A percentile compares a stretch with the other conserved stretches of the same genome.
phyloP scores from a whole-genome alignment of 2,329 filamentous ascomycete genomes.

The Botrytis cinerea region DNA sequence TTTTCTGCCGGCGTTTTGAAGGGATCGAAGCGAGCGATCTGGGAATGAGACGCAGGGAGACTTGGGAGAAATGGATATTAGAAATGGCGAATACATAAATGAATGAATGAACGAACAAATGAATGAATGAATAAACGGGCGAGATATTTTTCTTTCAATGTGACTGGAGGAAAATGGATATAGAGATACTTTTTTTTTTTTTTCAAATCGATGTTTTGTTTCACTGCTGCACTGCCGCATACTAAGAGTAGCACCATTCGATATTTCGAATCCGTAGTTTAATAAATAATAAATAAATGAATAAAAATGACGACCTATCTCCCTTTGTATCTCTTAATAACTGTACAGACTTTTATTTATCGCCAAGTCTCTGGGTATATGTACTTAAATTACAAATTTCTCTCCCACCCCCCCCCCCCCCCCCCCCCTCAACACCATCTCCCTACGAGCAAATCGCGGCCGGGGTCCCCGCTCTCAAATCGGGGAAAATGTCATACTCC shows the following conservation, averaged over 20 bases:
- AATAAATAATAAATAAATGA: not conserved
- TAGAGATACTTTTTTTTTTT: not conserved
- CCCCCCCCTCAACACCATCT: not conserved
- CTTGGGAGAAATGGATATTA: not conserved
- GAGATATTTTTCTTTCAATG: not conserved
- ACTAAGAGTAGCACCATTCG: not conserved
- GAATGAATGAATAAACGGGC: too few relatives aligned
- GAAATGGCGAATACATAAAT: not conserved
- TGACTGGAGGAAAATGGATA: not conserved
- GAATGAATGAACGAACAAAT: not conserved
- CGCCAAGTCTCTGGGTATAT: slow-evolving; percentile 13
- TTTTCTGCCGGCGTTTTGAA: not conserved
- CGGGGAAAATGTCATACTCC: slow-evolving; percentile 53
- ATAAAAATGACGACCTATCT: not conserved
- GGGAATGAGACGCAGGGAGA: not conserved
- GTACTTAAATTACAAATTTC: not conserved
- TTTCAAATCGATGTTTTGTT: too few relatives aligned
- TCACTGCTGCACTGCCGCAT: not conserved
- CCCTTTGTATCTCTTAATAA: not conserved
- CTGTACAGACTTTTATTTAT: not conserved
- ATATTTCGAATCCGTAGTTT: not conserved
- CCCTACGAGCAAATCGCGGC: slow-evolving; percentile 14
- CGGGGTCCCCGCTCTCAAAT: slow-evolving; percentile 34
- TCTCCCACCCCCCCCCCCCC: too few relatives aligned
- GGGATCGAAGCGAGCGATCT: not conserved